These are phyloP conservation scores for Berkeleyomyces rouxiae DNA, from an alignment of 2,329 filamentous ascomycete species.

Conservation along the genomic window DNA sequence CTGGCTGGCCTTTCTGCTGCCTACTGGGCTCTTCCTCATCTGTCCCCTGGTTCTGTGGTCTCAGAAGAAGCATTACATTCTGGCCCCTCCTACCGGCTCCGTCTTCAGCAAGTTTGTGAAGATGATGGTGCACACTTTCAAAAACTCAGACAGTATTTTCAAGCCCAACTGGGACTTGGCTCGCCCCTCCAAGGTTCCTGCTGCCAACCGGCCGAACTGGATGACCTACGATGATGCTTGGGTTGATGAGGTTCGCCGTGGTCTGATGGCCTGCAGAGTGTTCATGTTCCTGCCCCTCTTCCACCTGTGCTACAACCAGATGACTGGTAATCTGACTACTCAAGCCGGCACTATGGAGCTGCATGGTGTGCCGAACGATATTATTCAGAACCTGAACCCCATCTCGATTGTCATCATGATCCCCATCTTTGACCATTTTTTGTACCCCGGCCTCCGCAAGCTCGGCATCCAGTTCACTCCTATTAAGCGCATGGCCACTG, in stretches of 20 bases:
- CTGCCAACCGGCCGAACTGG: conserved; percentile 43
- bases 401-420: conserved; percentile 62
- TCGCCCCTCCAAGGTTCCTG: conserved; percentile 47
- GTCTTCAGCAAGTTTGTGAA: conserved; percentile 50
- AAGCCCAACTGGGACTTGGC: conserved; percentile 50
- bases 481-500: conserved; percentile 57
- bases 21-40: conserved; percentile 45
- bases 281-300: conserved; percentile 53
- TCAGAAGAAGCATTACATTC: conserved; percentile 43
- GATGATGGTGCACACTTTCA: conserved; percentile 43
- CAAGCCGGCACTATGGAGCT: conserved; percentile 52
- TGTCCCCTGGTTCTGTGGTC: conserved; percentile 45
- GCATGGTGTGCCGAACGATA: conserved; percentile 59
- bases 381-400: conserved; percentile 61
- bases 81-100: conserved; percentile 52
- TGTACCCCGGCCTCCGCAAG: conserved; percentile 54
- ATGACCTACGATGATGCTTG: conserved; percentile 74
- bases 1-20: conserved; percentile 54
- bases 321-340: conserved; percentile 42
- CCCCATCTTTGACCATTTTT: conserved; percentile 47
- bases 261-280: conserved; percentile 51
- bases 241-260: conserved; percentile 63
- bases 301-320: conserved; percentile 42
- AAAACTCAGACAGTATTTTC: conserved; percentile 45
- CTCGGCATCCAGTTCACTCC: conserved; percentile 50